Evolutionary conservation across 208 protist genomes (phyloP), one percentile per base, ranked within the genome.

Genomic region (Acanthamoeba castellanii): DNA sequence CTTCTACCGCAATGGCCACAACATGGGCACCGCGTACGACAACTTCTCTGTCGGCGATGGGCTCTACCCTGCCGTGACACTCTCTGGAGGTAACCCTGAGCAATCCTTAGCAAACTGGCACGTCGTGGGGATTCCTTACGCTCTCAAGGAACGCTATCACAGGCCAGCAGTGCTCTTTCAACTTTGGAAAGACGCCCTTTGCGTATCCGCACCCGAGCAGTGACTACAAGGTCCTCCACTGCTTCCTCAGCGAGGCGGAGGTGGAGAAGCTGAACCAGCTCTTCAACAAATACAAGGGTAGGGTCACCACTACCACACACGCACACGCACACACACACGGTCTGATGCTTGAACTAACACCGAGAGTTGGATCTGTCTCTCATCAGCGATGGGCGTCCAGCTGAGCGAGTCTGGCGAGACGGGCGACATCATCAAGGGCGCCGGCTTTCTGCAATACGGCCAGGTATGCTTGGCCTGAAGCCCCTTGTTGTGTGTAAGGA

Each of bases 271-370:
- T 92, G 30, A 52, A 22, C 27, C n/a, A 66, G 25, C 22, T 92
- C 34, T 92, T 92, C 57, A 74, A 92, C 32, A 72, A 92, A n/a
- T 92, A 92, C 85, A 92, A 92, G n/a, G 57, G 85, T 92, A 55
- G 3, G 81, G 55, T 11, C 27, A 30, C n/a, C 50, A 18, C 45
- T 61, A 47, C 52, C 9, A 32, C 64, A 72, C 11, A 70, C 25
- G 9, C 8, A 30, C 61, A 68, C 8, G 34, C 25, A 27, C 72
- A 81, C 11, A 32, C 64, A 72, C 11, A 34, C 27, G n/a, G 7
- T 3, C 74, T 47, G 74, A 37, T 20, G 0, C 22, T 16, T 82
- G 9, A 78, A 20, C 20, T 78, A 34, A 78, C 20, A 18, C 32
- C 16, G 25, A 13, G 59, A 22, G 59, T 66, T 66, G 64, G 9